Conservation (phyloP, 169 alveolate species). For the Plasmodium vivax region DNA sequence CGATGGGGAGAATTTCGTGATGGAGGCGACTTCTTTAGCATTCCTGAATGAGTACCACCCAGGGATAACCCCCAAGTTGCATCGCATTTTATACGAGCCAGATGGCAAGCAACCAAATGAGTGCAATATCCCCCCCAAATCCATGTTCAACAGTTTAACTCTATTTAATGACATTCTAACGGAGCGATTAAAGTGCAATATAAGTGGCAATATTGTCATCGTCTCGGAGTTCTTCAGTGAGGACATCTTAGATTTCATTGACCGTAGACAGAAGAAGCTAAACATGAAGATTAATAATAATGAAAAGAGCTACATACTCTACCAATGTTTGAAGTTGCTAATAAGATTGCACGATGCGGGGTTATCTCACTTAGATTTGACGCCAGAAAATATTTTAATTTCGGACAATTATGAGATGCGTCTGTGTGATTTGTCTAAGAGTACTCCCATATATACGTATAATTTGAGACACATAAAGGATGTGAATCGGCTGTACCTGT, state of each 20-base stretch:
- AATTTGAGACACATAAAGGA: constrained; percentile 80
- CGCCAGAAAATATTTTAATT: constrained; percentile 86
- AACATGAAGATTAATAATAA: constrained; percentile 75
- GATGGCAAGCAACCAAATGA: constrained; percentile 32
- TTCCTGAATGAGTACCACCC: constrained; percentile 74
- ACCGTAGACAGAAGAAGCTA: constrained; percentile 56
- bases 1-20: constrained; percentile 87
- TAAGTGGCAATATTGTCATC: constrained; percentile 76
- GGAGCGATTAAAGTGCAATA: constrained; percentile 57
- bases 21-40: constrained; percentile 87
- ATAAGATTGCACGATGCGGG: constrained; percentile 84
- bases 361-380: constrained; percentile 84
- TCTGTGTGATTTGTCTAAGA: constrained; percentile 85
- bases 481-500: constrained; percentile 72
- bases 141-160: constrained; percentile 25
- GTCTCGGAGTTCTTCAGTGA: constrained; percentile 81
- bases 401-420: constrained; percentile 79
- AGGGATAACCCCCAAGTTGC: constrained; percentile 81
- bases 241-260: constrained; percentile 80
- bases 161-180: constrained; percentile 58
- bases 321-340: constrained; percentile 75
- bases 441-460: constrained; percentile 82
- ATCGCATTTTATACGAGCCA: constrained; percentile 78
- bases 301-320: constrained; percentile 80
- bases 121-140: background rate